Conservation (phyloP, 139 green algal species). For the Desmodesmus armatus region DNA sequence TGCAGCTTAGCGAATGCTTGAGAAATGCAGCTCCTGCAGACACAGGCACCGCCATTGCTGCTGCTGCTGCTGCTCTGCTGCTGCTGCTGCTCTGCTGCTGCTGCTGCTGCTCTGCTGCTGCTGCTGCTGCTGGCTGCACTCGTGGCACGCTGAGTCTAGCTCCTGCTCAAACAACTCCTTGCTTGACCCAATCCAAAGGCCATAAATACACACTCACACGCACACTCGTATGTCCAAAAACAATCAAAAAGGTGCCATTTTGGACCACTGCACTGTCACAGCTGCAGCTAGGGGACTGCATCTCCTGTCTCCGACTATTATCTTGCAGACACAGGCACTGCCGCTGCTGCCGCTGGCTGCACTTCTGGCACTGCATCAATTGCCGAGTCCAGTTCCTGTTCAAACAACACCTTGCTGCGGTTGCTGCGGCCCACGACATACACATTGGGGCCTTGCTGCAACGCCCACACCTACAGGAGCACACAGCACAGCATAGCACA, state of each 20-base stretch:
- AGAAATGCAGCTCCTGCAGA: too few species aligned
- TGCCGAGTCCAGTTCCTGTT: slow-evolving; percentile 81
- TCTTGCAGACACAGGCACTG: too few species aligned
- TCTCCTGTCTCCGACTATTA: neutral
- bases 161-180: slow-evolving; percentile 82
- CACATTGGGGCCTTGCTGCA: slow-evolving; percentile 79
- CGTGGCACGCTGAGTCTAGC: slow-evolving; percentile 72
- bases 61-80: too few species aligned
- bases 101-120: too few species aligned
- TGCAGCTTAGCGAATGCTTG: too few species aligned
- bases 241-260: neutral
- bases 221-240: too few species aligned
- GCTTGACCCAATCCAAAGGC: slow-evolving; percentile 32
- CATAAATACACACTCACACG: too few species aligned
- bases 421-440: slow-evolving; percentile 89
- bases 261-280: neutral
- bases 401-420: slow-evolving; percentile 84
- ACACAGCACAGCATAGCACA: neutral
- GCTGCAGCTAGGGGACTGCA: neutral
- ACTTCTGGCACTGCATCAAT: slow-evolving; percentile 82
- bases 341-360: neutral
- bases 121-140: too few species aligned
- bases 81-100: too few species aligned
- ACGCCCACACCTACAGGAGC: slow-evolving; percentile 80
- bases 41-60: too few species aligned